Evolutionary conservation across 371 early-diverging fungal genomes (phyloP).

Genomic region (Actinomortierella ambigua): DNA sequence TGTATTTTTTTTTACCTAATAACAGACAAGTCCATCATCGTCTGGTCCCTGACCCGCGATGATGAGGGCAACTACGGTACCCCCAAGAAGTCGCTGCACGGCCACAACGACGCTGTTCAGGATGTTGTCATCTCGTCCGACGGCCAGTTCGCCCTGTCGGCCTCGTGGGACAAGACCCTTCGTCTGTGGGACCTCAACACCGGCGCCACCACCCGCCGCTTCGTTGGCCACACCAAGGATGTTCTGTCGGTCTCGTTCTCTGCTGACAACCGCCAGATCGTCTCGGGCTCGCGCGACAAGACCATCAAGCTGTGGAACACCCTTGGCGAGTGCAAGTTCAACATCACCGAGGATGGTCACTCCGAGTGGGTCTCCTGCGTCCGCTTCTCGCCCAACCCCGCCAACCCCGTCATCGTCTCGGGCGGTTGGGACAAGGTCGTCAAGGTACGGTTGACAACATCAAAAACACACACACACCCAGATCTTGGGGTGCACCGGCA

Average conservation of each 20-base stretch:
- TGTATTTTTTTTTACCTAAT: constrained; percentile 3
- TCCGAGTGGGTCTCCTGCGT: constrained; percentile 98
- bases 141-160: constrained; percentile 96
- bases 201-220: constrained; percentile 93
- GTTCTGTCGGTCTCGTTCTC: constrained; percentile 98
- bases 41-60: constrained; percentile 95
- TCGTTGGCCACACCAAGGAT: constrained; percentile 97
- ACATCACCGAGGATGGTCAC: constrained; percentile 94
- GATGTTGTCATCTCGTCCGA: constrained; percentile 97
- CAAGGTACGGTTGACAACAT: constrained; percentile 88
- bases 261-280: constrained; percentile 98
- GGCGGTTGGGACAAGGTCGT: constrained; percentile 99
- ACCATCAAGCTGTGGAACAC: constrained; percentile 99
- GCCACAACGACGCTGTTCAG: constrained; percentile 98
- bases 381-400: constrained; percentile 98
- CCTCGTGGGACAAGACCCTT: constrained; percentile 99
- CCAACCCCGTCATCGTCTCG: constrained; percentile 96
- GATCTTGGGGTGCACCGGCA: no score
- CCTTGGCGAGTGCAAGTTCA: constrained; percentile 98
- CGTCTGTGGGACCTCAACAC: constrained; percentile 97
- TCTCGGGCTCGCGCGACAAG: constrained; percentile 97
- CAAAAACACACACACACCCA: neutral
- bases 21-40: constrained; percentile 93
- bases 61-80: constrained; percentile 87
- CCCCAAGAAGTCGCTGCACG: constrained; percentile 82